Percentiles rank a stretch among this genome's conserved stretches.
Evolutionary conservation across 768 basidiomycete genomes (phyloP).

Genomic region (Hirschioporus abietinus): DNA sequence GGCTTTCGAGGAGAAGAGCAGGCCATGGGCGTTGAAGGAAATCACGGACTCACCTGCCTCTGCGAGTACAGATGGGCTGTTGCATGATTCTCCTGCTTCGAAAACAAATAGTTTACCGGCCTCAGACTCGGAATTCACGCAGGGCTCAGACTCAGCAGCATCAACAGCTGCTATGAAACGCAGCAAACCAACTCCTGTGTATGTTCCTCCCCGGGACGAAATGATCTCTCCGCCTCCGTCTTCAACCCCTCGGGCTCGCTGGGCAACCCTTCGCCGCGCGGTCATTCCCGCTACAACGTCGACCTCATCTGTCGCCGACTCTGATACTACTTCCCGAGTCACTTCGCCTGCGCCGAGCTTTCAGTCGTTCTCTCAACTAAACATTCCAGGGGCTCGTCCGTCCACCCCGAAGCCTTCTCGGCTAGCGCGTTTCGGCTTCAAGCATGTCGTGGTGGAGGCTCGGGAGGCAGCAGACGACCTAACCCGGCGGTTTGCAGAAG

Average conservation of each 20-base stretch:
- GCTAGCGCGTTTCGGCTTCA: conserved; percentile 46
- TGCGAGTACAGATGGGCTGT: not conserved
- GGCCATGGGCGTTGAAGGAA: not conserved
- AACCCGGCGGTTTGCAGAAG: conserved; percentile 44
- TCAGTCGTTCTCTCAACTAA: conserved; percentile 1
- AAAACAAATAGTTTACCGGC: not conserved
- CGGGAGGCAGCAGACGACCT: conserved; percentile 47
- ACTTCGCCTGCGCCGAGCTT: not conserved
- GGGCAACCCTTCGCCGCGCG: not conserved
- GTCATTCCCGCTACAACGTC: not conserved
- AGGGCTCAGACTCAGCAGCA: not conserved
- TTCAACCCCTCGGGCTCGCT: not conserved
- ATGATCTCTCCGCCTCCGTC: not conserved
- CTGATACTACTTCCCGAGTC: not conserved
- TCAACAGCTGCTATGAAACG: not conserved
- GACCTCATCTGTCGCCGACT: not conserved
- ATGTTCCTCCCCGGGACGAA: not conserved
- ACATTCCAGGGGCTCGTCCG: conserved; percentile 4
- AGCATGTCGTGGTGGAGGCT: conserved; percentile 61
- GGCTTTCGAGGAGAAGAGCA: not conserved
- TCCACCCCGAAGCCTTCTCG: conserved; percentile 45
- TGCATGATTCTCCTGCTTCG: not conserved
- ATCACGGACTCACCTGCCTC: not conserved
- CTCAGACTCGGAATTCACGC: not conserved
- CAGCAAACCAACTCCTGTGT: not conserved